Evolutionary conservation across 2,329 filamentous ascomycete species (phyloP), one percentile per base, ranked within the genome.

Genomic region (Teratosphaeria destructans): DNA sequence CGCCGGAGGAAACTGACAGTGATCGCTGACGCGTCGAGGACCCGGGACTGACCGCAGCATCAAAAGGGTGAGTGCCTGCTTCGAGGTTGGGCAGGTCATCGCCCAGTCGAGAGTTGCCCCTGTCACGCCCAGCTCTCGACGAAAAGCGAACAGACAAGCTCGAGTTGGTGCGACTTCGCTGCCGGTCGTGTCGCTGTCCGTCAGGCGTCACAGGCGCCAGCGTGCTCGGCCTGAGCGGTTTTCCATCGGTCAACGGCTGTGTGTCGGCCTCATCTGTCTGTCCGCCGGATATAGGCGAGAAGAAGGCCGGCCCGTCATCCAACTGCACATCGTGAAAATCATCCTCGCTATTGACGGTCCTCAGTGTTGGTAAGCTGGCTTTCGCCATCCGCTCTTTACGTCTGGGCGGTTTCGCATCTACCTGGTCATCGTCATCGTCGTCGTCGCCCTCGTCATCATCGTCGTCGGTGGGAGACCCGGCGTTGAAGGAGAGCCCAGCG

Each of bases 221-320:
- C 62, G 78, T 81, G 52, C 85, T 81, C 52, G 83, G 82, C 62
- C 84, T 79, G 52, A 85, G 70, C 63, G 81, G 78, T 60, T 57
- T n/a, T 6, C 74, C 77, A 59, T 84, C 79, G 1, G 84, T 87
- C 70, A 86, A 72, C 14, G 79, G 82, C 70, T 84, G 73, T 69
- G 83, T 80, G 77, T 87, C 75, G 71, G 84, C 78, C 63, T 83
- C 79, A 52, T 77, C 73, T 7, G 62, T 65, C 43, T 74, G 72
- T 5, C 65, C 67, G 43, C 43, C 43, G 16, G 43, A 49, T 14
- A 64, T 65, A 3, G 71, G 77, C 4, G 82, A 78, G 62, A 81
- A 81, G 68, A 82, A 85, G 59, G 80, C 68, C n/a, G 79, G 77
- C 39, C 77, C 76, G 58, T 77, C 78, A 59, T 82, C 68, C 63